Base-by-base conservation (phyloP, 2,329 filamentous ascomycete species). In the Sporothrix protearum region DNA sequence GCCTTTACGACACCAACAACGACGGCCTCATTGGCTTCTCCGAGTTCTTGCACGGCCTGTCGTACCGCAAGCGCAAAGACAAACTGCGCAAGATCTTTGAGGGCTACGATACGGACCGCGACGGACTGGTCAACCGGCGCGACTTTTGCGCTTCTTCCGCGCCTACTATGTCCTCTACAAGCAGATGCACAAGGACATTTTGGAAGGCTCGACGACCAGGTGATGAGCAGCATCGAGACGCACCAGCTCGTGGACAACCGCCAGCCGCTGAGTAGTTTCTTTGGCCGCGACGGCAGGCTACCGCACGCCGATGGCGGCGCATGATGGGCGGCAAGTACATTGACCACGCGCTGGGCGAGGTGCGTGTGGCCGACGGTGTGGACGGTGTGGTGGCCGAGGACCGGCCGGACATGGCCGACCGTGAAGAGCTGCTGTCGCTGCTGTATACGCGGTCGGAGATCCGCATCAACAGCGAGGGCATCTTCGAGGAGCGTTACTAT, bases 121-220 rank as follows among this genome's bases (percentile, higher is more conserved):
- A 98, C 80, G 94, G 94, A 12, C 96, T 87, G 75, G 91, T 98
- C 55, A 90, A 91, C 76, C 87, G 96, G 19, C 90, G 91, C 76
- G 95, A 99, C 79, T 96, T 97, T 81, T 98, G 42, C 89, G 94
- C 71, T 91, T 99, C 81, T 97, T 98, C 80, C 87, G 93, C 57
- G 95, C 95, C 0, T 97, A 96, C 79, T 98, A 97, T 80, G 90
- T 92, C 1, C 87, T 97, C 9, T 96, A 94, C 78, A 93, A 94
- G 78, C 92, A 97, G 78, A 90, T 97, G 80, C 94, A 96, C 73
- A 88, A 89, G 73, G 95, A 98, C 75, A 92, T 94, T 73, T 85
- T 95, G 6, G 89, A 92, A 71, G 89, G 89, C 85, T 94, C 74
- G 91, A 94, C 76, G 92, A 94, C 73, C 91, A 94, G 77, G 87